Base-by-base conservation (phyloP, 2,329 filamentous ascomycete genomes). In the Tolypocladium capitatum region DNA sequence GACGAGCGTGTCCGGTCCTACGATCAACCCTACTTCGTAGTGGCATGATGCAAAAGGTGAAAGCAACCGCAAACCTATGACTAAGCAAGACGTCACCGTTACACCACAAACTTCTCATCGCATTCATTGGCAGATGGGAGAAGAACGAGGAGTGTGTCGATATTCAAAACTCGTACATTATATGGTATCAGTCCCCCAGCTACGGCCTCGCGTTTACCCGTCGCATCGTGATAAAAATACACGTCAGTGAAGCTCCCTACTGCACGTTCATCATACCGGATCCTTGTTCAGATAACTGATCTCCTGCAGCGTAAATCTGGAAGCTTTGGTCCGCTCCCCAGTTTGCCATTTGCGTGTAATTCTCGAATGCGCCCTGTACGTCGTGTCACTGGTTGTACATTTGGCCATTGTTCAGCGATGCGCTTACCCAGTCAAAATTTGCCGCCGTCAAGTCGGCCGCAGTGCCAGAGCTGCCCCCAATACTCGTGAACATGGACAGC, bases 371-470 rank as follows among this genome's bases (percentile, higher is more conserved):
- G 40, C 72, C 71, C 76, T 80, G 46, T 33, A 30, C 9, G 32
- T 35, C 27, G 4, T 10, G 53, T 66, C 51, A 69, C 61, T 48
- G 48, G 7, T 6, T 5, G 27, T 24, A 7, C 2, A 21, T 18
- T 2, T 28, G 24, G 9, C 2, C 7, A 18, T 28, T 10, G 10
- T n/a, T 1, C 24, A 18, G 49, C 5, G 21, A 43, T 40, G 34
- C 11, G 57, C 74, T 60, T 68, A 79, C 76, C 76, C 76, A 80
- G 61, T 80, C 75, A 57, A 80, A 76, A 44, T 73, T 76, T 40
- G 66, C 61, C 32, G 68, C 61, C 32, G 68, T 65, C 45, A 78
- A 63, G 34, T 75, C 73, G 57, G 72, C 52, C 9, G 56, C 57
- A 30, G 53, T 47, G 11, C 53, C 59, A 13, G 56, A 45, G 3